Conservation (phyloP, 768 basidiomycete genomes). For the Phallus indusiatus region DNA sequence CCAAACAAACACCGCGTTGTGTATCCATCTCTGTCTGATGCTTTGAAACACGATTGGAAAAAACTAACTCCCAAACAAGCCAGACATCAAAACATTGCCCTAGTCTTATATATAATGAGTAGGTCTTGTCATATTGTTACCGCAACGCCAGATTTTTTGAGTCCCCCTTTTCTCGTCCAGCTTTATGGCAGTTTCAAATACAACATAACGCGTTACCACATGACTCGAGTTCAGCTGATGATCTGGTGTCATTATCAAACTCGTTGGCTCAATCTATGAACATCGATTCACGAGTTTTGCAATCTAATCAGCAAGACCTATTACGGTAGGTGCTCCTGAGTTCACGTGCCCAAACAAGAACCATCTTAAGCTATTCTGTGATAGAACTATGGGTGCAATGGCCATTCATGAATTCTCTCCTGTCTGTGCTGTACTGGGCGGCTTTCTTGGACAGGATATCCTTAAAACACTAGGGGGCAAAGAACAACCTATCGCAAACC, state of each 20-base stretch:
- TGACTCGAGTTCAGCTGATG: conserved; percentile 34
- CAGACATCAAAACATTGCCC: conserved; percentile 72
- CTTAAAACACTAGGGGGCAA: conserved; percentile 83
- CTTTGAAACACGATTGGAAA: conserved; percentile 62
- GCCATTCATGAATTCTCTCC: conserved; percentile 84
- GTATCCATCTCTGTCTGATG: conserved; percentile 56
- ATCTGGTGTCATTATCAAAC: conserved; percentile 59
- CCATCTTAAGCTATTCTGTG: neutral
- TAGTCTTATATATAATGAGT: conserved; percentile 70
- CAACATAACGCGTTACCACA: conserved; percentile 50
- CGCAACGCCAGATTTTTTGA: neutral
- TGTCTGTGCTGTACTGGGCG: conserved; percentile 89
- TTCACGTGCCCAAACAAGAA: neutral
- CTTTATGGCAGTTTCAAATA: conserved; percentile 76
- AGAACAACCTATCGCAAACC: conserved; percentile 89
- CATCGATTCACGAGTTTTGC: conserved; percentile 61
- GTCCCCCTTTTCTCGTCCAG: conserved; percentile 28
- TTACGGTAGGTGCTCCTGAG: conserved; percentile 46
- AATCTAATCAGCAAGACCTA: conserved; percentile 44
- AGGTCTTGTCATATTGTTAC: conserved; percentile 10
- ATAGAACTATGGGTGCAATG: conserved; percentile 59
- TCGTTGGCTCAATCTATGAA: conserved; percentile 48
- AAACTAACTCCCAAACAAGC: conserved; percentile 64
- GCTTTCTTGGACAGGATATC: conserved; percentile 90
- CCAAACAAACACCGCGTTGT: conserved; percentile 46